Conservation (phyloP, 257 asterid species). For the Capsicum chinense region DNA sequence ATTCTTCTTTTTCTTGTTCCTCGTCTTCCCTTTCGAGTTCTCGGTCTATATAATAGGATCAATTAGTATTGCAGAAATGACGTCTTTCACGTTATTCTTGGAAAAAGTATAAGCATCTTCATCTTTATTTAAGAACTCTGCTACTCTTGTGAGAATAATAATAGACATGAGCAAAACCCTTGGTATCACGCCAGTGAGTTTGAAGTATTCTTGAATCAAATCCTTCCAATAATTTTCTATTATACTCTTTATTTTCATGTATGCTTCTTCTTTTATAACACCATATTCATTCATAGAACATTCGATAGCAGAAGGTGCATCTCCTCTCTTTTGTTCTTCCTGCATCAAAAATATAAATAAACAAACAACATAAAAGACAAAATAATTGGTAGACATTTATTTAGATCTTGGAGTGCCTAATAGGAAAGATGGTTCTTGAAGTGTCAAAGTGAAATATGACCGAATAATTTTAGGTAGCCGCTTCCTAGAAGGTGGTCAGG, state of each 20-base stretch:
- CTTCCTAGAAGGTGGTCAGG: too few species aligned
- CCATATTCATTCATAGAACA: background rate
- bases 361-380: background rate
- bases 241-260: background rate
- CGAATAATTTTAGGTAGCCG: too few species aligned
- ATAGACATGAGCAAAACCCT: background rate
- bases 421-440: too few species aligned
- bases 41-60: background rate
- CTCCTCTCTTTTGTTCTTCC: background rate
- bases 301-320: background rate
- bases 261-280: background rate
- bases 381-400: too few species aligned
- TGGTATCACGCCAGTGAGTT: background rate
- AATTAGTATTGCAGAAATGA: background rate
- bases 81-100: background rate
- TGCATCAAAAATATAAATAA: background rate
- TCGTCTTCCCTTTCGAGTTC: background rate
- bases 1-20: too few species aligned
- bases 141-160: background rate
- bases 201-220: background rate
- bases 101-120: background rate
- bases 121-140: background rate
- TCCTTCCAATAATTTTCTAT: background rate
- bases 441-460: too few species aligned
- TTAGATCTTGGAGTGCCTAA: too few species aligned